These are phyloP conservation scores for Bipolaris bicolor DNA, from an alignment of 2,329 filamentous ascomycete species.

Conservation along the genomic window DNA sequence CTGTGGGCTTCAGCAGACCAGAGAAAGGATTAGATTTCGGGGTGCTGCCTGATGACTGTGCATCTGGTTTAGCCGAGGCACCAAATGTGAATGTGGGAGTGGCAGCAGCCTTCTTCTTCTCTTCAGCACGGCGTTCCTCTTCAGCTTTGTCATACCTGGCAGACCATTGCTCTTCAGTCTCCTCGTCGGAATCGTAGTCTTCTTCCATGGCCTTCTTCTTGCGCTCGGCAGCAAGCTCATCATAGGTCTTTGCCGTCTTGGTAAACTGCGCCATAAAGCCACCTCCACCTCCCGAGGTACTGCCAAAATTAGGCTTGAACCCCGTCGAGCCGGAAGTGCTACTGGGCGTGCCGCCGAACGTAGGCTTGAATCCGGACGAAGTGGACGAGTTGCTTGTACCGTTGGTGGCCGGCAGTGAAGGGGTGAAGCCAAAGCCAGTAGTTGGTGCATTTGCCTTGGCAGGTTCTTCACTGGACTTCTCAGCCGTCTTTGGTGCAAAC, in stretches of 20 bases:
- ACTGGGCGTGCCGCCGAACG: slow-evolving; percentile 19
- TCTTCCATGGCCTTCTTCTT: slow-evolving; percentile 45
- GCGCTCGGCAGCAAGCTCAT: slow-evolving; percentile 42
- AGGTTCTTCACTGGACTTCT: slow-evolving; percentile 14
- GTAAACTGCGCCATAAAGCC: slow-evolving; percentile 40
- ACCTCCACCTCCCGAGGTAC: slow-evolving; percentile 15
- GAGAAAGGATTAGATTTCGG: slow-evolving; percentile 25
- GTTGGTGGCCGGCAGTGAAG: slow-evolving; percentile 17
- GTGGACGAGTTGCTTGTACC: slow-evolving; percentile 8
- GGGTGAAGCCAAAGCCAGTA: slow-evolving; percentile 25
- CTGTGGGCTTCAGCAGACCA: slow-evolving; percentile 27
- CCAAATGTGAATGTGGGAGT: slow-evolving; percentile 29
- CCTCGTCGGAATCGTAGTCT: slow-evolving; percentile 48
- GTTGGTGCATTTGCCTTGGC: slow-evolving; percentile 15
- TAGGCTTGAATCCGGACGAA: slow-evolving; percentile 18
- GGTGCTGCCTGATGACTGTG: slow-evolving; percentile 9
- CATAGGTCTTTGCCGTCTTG: slow-evolving; percentile 38
- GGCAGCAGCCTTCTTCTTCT: slow-evolving; percentile 33
- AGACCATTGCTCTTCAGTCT: slow-evolving; percentile 44
- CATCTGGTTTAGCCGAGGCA: slow-evolving; percentile 2
- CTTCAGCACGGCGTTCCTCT: slow-evolving; percentile 35
- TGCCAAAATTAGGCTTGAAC: slow-evolving; percentile 23
- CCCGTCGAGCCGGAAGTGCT: slow-evolving; percentile 1
- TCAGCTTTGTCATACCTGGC: slow-evolving; percentile 40
- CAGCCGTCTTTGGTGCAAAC: slow-evolving; percentile 17